These are phyloP conservation scores for Vicia villosa DNA, from an alignment of 306 rosid genomes.

Conservation along the genomic window DNA sequence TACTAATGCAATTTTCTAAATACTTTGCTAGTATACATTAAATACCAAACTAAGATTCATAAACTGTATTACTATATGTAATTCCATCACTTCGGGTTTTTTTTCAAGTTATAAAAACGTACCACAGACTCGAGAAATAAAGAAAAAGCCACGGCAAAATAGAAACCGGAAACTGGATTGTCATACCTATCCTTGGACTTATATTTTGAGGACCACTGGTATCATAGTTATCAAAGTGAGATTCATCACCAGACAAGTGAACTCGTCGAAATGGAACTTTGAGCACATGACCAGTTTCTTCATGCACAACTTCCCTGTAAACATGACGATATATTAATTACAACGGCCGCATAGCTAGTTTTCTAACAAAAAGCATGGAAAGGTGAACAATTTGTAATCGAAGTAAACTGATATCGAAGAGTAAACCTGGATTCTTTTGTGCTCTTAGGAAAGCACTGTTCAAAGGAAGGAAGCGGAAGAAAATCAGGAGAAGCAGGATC, in stretches of 20 bases:
- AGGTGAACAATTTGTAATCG: constrained; percentile 3
- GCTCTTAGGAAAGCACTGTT: constrained; percentile 94
- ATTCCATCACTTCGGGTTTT: no score
- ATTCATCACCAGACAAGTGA: constrained; percentile 83
- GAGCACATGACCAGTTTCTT: constrained; percentile 82
- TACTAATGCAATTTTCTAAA: no score
- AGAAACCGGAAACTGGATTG: not conserved
- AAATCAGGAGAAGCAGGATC: constrained; percentile 96
- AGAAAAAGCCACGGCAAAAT: not conserved
- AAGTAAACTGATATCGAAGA: not conserved
- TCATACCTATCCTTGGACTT: constrained; percentile 76
- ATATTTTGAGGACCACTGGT: constrained; percentile 95
- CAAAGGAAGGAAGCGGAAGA: constrained; percentile 87
- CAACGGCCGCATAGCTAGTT: constrained; percentile 2
- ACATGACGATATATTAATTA: constrained; percentile 30
- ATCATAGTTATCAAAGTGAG: constrained; percentile 79
- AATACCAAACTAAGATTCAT: no score
- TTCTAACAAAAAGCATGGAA: constrained; percentile 1
- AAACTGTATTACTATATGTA: no score
- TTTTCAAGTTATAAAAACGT: not conserved
- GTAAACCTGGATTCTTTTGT: constrained; percentile 72
- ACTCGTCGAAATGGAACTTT: constrained; percentile 88
- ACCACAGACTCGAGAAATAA: constrained; percentile 9
- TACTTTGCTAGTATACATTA: no score
- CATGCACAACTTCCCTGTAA: constrained; percentile 77